Conservation (phyloP, 192 early-diverging fungal genomes). For the Kappamyces sp. region DNA sequence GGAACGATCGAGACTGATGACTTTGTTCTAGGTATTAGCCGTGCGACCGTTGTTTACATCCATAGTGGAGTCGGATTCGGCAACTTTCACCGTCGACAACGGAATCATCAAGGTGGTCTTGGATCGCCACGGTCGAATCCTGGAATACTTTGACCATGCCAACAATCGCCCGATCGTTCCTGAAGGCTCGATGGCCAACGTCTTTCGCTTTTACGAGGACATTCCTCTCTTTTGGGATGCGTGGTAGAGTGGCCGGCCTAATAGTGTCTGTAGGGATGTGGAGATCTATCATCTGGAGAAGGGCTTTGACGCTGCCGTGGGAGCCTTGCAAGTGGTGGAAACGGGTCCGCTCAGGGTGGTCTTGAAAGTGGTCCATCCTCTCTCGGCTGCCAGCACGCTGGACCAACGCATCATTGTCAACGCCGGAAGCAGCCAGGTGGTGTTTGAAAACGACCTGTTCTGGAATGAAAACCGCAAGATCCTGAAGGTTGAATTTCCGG, state of each 20-base stretch:
- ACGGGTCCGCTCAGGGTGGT: conserved; percentile 77
- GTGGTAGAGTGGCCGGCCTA: too few relatives aligned
- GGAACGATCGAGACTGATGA: conserved; percentile 5
- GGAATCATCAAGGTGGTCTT: conserved; percentile 64
- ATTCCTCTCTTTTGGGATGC: conserved; percentile 85
- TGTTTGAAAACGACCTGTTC: conserved; percentile 83
- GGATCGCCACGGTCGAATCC: conserved; percentile 65
- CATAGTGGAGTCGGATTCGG: conserved; percentile 25
- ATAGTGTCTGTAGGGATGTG: conserved; percentile 42
- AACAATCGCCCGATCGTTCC: conserved; percentile 12
- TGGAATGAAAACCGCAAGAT: conserved; percentile 91
- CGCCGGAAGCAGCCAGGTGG: conserved; percentile 64
- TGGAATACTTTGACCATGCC: conserved; percentile 56
- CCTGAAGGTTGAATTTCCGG: conserved; percentile 88
- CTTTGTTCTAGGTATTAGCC: conserved; percentile 17
- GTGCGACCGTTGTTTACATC: conserved; percentile 10
- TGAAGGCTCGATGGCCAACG: conserved; percentile 53
- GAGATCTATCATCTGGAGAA: conserved; percentile 95
- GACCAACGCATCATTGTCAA: conserved; percentile 71
- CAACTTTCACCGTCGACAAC: conserved; percentile 65
- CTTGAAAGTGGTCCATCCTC: conserved; percentile 53
- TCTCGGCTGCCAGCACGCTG: conserved; percentile 64
- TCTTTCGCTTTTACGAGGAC: conserved; percentile 80
- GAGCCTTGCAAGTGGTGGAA: conserved; percentile 58
- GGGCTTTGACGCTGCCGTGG: conserved; percentile 51